phyloP scores from a whole-genome alignment of 2,329 filamentous ascomycete genomes.

The Pyrenochaeta sp. region DNA sequence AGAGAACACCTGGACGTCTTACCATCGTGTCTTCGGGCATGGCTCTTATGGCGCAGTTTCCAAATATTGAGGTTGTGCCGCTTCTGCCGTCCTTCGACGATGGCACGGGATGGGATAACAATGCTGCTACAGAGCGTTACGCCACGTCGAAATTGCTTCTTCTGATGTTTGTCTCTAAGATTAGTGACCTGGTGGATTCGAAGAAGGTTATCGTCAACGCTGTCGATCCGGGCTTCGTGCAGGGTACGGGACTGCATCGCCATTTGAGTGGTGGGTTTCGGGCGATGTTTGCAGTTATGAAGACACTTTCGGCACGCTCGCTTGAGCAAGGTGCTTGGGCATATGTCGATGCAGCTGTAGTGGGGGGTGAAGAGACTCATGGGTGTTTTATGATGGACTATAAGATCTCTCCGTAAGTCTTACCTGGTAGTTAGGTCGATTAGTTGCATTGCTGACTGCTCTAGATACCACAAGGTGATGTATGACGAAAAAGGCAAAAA shows the following conservation, averaged over 20 bases:
- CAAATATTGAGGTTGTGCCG: neutral
- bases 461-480: neutral
- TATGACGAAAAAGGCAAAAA: neutral
- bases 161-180: slow-evolving; percentile 8
- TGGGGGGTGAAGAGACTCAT: slow-evolving; percentile 58
- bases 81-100: neutral
- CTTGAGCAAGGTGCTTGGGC: slow-evolving; percentile 52
- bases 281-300: slow-evolving; percentile 8
- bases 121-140: no score
- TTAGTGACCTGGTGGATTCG: slow-evolving; percentile 13
- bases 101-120: no score
- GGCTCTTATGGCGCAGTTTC: neutral
- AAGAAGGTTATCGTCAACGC: slow-evolving; percentile 49
- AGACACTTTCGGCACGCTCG: slow-evolving; percentile 34
- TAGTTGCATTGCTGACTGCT: neutral
- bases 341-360: slow-evolving; percentile 55
- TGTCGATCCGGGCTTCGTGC: slow-evolving; percentile 54
- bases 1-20: no score
- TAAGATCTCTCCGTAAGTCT: slow-evolving; percentile 53
- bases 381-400: slow-evolving; percentile 48
- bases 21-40: slow-evolving; percentile 8
- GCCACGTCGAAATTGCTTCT: slow-evolving; percentile 10
- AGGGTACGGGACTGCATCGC: slow-evolving; percentile 50
- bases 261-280: slow-evolving; percentile 15
- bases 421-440: neutral